Evolutionary conservation across 371 early-diverging fungal genomes (phyloP), one percentile per base, ranked within the genome.

Genomic region (Mucor irregularis): DNA sequence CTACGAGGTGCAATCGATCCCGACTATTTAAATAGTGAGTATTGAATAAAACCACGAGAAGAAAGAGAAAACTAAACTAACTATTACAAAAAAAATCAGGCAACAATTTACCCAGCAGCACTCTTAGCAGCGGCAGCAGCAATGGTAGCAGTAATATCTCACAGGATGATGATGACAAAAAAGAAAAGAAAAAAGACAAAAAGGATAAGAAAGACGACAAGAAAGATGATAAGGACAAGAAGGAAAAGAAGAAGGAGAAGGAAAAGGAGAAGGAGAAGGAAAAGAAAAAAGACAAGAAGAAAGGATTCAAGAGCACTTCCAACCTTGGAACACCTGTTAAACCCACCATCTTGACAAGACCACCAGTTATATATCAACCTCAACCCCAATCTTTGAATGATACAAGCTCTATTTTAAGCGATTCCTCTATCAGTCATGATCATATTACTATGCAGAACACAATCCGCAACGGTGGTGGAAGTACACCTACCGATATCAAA

Each of bases 1-100:
- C 35, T 69, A 24, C 57, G 65, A 49, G 50, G 52, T 13, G 62
- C 62, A 11, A 47, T 79, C 17, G 57, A 76, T 37, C 76, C 80
- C n/a, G n/a, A n/a, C n/a, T n/a, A n/a, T n/a, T n/a, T n/a, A n/a
- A n/a, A n/a, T n/a, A n/a, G n/a, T n/a, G n/a, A n/a, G n/a, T n/a
- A n/a, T n/a, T 19, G 39, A 39, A 19, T 39, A 22, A 6, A 39
- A 39, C 39, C 39, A 24, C 24, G 42, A 24, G 24, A 19, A 24
- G 10, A 42, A 13, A 40, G 17, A 22, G 13, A 42, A 11, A 42
- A 3, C 24, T 3, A 42, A 21, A 39, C 21, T 16, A 17, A 7
- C 39, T n/a, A 35, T n/a, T n/a, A 35, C 4, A 4, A 14, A 35
- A n/a, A 35, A 35, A n/a, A 1, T n/a, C 22, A 42, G 42, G 13